Evolutionary conservation across 2,329 filamentous ascomycete genomes (phyloP).

Genomic region (Metarhizium robertsii): DNA sequence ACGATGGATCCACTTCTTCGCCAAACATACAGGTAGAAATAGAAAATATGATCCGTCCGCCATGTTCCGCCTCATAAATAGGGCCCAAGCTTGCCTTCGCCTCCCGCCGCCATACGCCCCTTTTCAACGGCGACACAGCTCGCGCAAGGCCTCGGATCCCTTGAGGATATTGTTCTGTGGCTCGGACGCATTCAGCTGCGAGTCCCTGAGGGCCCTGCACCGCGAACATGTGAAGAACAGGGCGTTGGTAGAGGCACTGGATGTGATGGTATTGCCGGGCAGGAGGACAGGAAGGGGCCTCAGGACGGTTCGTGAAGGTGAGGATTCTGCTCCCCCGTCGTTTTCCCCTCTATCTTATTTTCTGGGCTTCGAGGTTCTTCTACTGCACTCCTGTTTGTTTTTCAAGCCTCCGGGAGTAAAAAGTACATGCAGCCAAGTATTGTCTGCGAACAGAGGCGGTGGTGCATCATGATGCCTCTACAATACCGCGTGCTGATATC

Average conservation of each 20-base stretch:
- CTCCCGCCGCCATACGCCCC: background rate
- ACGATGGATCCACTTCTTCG: background rate
- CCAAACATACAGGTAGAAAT: background rate
- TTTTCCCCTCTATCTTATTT: too few relatives aligned
- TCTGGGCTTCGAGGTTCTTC: too few relatives aligned
- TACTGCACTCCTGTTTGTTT: too few relatives aligned
- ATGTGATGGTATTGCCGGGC: slow-evolving; percentile 74
- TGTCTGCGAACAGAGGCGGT: too few relatives aligned
- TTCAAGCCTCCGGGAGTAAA: too few relatives aligned
- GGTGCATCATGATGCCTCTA: too few relatives aligned
- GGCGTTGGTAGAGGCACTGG: slow-evolving; percentile 60
- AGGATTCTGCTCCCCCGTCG: slow-evolving; percentile 7
- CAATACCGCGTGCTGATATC: background rate
- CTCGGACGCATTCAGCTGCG: slow-evolving; percentile 82
- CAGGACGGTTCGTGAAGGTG: slow-evolving; percentile 59
- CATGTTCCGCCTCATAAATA: slow-evolving; percentile 12
- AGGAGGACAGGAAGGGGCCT: slow-evolving; percentile 71
- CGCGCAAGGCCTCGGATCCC: slow-evolving; percentile 36
- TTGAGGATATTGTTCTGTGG: slow-evolving; percentile 89
- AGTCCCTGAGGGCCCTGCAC: slow-evolving; percentile 61
- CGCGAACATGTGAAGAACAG: slow-evolving; percentile 43
- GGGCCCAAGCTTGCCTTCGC: background rate
- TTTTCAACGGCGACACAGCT: background rate
- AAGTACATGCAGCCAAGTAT: too few relatives aligned
- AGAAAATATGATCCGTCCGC: background rate